Conservation (phyloP, 1,284 basidiomycete species). For the Stygiomarasmius scandens region DNA sequence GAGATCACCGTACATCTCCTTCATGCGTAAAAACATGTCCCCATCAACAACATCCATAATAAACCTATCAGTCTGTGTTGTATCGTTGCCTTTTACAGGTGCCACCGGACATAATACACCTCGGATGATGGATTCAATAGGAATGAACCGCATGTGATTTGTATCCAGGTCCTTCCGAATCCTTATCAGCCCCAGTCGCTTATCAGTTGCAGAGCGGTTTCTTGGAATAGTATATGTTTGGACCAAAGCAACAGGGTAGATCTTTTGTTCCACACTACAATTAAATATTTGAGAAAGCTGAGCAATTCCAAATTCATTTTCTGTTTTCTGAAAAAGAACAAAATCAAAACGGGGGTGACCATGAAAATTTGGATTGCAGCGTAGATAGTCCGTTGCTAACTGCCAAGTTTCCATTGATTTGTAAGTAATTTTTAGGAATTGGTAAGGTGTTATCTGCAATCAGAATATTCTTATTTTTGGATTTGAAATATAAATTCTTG, state of each 20-base stretch:
- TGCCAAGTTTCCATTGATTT: conserved; percentile 28
- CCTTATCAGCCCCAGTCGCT: conserved; percentile 23
- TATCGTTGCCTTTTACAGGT: background rate
- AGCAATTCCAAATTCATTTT: conserved; percentile 24
- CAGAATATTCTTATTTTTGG: conserved; percentile 18
- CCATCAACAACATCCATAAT: conserved; percentile 5
- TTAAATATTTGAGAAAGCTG: conserved; percentile 28
- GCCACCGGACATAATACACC: conserved; percentile 22
- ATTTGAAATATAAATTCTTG: background rate
- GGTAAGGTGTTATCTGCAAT: conserved; percentile 21
- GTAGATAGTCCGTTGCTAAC: conserved; percentile 25
- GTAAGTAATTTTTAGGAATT: conserved; percentile 29
- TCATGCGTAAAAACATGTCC: conserved; percentile 2
- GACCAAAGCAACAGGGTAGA: conserved; percentile 28
- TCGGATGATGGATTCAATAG: conserved; percentile 26
- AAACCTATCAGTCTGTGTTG: background rate
- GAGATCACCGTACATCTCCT: no score
- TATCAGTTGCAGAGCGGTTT: conserved; percentile 18
- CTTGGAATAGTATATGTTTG: conserved; percentile 21
- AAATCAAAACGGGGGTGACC: conserved; percentile 29
- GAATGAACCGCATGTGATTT: conserved; percentile 22
- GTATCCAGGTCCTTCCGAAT: conserved; percentile 6
- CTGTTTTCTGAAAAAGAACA: conserved; percentile 29
- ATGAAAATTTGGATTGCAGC: conserved; percentile 33
- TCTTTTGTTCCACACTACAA: conserved; percentile 15